These are phyloP conservation scores for Persicaria maculosa DNA, from an alignment of 148 eudicot species.

Conservation along the genomic window DNA sequence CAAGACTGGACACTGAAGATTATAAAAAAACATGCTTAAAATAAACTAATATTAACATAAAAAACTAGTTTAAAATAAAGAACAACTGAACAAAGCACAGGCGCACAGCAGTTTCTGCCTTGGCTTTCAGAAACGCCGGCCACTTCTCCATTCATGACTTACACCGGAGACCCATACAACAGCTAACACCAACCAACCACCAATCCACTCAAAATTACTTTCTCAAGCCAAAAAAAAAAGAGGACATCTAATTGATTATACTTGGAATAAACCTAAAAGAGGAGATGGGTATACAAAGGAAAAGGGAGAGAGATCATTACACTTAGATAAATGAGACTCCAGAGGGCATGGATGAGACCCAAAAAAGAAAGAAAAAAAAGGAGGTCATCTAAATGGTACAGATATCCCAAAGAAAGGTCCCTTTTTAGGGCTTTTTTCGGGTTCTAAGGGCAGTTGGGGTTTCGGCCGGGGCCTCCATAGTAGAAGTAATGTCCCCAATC, in stretches of 20 bases:
- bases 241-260: not conserved
- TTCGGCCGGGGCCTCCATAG: slow-evolving; percentile 92
- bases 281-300: not conserved
- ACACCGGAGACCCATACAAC: not conserved
- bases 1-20: not conserved
- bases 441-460: slow-evolving; percentile 54
- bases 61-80: not conserved
- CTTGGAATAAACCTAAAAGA: not conserved
- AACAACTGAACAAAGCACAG: not conserved
- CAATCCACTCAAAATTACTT: not conserved
- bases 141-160: slow-evolving; percentile 1
- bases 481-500: slow-evolving; percentile 95
- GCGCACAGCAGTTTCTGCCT: not conserved
- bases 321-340: not conserved
- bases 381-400: no score
- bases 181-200: not conserved
- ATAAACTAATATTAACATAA: no score
- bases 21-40: no score
- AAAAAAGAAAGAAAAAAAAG: not conserved
- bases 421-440: not conserved
- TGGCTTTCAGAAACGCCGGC: slow-evolving; percentile 3
- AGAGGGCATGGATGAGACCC: not conserved
- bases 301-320: not conserved
- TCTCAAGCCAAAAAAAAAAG: not conserved
- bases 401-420: not conserved